phyloP scores from a whole-genome alignment of 192 early-diverging fungal species.

The Gigaspora rosea region DNA sequence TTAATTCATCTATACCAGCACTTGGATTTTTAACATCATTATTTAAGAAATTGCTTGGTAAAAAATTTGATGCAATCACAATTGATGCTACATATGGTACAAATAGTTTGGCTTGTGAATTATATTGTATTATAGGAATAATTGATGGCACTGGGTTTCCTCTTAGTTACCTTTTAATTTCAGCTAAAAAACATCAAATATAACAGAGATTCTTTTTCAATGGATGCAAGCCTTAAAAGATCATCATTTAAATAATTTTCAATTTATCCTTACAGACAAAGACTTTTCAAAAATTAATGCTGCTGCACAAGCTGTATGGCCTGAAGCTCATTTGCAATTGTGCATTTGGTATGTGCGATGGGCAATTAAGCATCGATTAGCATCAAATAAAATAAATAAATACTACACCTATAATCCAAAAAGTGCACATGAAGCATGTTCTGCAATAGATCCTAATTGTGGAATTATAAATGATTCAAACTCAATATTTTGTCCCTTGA shows the following conservation, averaged over 20 bases:
- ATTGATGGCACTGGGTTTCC: slow-evolving; percentile 11
- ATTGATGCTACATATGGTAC: background rate
- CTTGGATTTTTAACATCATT: background rate
- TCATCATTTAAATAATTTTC: too few relatives aligned
- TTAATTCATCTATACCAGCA: too few relatives aligned
- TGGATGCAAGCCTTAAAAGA: too few relatives aligned
- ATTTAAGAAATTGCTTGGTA: background rate
- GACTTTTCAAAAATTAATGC: too few relatives aligned
- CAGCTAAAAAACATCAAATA: too few relatives aligned
- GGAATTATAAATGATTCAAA: background rate
- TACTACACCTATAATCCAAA: slow-evolving; percentile 1
- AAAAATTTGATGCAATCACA: background rate
- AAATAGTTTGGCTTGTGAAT: background rate
- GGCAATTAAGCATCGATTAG: background rate
- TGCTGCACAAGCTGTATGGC: too few relatives aligned
- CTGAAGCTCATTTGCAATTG: too few relatives aligned
- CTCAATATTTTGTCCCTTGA: background rate
- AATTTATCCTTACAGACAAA: too few relatives aligned
- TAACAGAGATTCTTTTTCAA: too few relatives aligned
- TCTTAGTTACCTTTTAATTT: background rate
- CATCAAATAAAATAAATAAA: background rate
- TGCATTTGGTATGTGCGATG: too few relatives aligned
- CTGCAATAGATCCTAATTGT: background rate
- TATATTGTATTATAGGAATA: background rate
- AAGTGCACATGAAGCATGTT: background rate